Evolutionary conservation across 805 yeast species (phyloP), one percentile per base, ranked within the genome.

Genomic region (Yamadazyma scolyti): DNA sequence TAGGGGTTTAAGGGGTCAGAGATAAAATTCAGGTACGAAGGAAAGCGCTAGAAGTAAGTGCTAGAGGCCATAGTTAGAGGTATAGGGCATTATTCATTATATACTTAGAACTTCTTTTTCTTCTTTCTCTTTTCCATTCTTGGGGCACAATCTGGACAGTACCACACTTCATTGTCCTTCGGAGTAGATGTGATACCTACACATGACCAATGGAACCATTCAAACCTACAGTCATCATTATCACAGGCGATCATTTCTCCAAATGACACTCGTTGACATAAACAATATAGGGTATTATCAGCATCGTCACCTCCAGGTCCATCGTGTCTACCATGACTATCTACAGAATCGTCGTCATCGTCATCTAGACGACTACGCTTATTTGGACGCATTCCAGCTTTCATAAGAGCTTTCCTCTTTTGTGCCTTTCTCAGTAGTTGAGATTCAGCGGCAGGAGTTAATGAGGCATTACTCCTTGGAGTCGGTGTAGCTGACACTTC

Each of bases 211-310:
- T 93, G 98, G 61, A 90, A 90, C 97, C 97, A 90, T 54, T 87
- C 96, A 43, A 70, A 79, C 50, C 79, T 76, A 65, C 98, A 93
- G 46, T 82, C 79, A 15, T 82, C 82, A 40, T 87, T 84, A 53
- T 93, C 98, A 61, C 98, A 93, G 0, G 95, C 97, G 50, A 93
- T 86, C 98, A 93, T 93, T 47, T 82, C 89, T 16, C 98, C 98
- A 61, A 82, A 88, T 1, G 97, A 89, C 0, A 86, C 95, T 44
- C 93, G 82, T 55, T 87, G 96, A 54, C 98, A 93, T 61, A 85
- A 82, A 58, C 98, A 93, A 54, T 90, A 90, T 33, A 66, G 47
- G 29, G 56, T 63, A 38, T 65, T 65, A 38, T 66, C 72, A 0
- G 70, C 65, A 40, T 64, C 71, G 25, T 65, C 72, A 9, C 65